Evolutionary conservation across 1,284 basidiomycete species (phyloP).

Genomic region (Trametes versicolor): DNA sequence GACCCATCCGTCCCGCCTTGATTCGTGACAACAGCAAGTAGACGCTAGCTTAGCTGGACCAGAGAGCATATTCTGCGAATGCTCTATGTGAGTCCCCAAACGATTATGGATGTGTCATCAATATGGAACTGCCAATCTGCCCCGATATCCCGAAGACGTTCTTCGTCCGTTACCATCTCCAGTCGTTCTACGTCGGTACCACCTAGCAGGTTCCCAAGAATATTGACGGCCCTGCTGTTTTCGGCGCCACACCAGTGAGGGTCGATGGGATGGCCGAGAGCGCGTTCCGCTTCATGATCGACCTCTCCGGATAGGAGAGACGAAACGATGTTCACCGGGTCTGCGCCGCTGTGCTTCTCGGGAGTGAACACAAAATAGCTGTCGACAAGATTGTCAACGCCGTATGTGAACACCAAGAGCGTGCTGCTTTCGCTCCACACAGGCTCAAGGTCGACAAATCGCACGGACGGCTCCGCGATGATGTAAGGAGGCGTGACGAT

Average conservation of each 20-base stretch:
- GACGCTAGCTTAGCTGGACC: too few species aligned
- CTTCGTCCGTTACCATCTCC: slow-evolving; percentile 14
- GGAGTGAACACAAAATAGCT: slow-evolving; percentile 8
- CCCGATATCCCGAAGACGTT: not conserved
- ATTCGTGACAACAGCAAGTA: too few species aligned
- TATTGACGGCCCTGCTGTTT: slow-evolving; percentile 11
- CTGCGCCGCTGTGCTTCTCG: slow-evolving; percentile 3
- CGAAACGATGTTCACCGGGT: slow-evolving; percentile 13
- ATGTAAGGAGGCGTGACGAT: slow-evolving; percentile 19
- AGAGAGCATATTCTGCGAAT: too few species aligned
- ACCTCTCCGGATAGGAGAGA: slow-evolving; percentile 7
- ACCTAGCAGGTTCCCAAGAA: slow-evolving; percentile 20
- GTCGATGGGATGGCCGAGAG: slow-evolving; percentile 7
- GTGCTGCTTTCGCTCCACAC: not conserved
- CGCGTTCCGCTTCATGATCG: slow-evolving; percentile 7
- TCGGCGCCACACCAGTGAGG: slow-evolving; percentile 6
- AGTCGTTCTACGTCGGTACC: not conserved
- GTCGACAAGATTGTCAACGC: slow-evolving; percentile 20
- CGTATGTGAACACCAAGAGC: slow-evolving; percentile 20
- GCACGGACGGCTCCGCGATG: slow-evolving; percentile 14
- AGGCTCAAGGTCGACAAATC: slow-evolving; percentile 14
- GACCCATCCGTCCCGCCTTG: too few species aligned
- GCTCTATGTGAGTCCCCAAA: too few species aligned
- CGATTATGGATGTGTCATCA: slow-evolving; percentile 15
- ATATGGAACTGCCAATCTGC: slow-evolving; percentile 16